Conservation (phyloP, 352 stramenopile species). For the Pythium sp. region DNA sequence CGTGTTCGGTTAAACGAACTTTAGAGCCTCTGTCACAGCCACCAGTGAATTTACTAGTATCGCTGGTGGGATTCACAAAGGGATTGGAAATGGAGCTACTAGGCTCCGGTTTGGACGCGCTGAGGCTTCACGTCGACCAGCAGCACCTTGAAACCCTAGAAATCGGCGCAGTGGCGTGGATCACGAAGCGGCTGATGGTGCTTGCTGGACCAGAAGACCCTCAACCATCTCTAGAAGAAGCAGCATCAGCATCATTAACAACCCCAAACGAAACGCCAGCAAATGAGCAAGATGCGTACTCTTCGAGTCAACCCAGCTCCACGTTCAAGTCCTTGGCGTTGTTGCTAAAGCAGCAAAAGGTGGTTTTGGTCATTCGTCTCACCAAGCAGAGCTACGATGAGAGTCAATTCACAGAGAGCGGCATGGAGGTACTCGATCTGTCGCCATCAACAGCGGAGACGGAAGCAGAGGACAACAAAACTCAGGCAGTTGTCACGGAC, state of each 20-base stretch:
- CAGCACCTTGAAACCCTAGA: not conserved
- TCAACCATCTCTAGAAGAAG: not conserved
- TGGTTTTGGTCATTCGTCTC: constrained; percentile 90
- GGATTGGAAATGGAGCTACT: constrained; percentile 20
- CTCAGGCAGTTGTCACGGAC: constrained; percentile 45
- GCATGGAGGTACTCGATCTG: constrained; percentile 91
- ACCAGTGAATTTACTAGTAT: constrained; percentile 1
- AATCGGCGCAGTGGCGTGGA: constrained; percentile 2
- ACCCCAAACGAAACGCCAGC: not conserved
- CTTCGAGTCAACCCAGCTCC: not conserved
- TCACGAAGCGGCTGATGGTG: constrained; percentile 28
- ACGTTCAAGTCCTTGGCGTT: not conserved
- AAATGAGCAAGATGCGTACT: not conserved
- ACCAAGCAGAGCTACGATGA: constrained; percentile 93
- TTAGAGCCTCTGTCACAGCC: not conserved
- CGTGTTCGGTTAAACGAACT: constrained; percentile 9
- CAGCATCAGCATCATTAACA: not conserved
- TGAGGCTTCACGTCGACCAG: not conserved
- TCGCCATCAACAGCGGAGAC: constrained; percentile 47
- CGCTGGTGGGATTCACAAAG: constrained; percentile 23
- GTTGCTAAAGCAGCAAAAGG: constrained; percentile 50
- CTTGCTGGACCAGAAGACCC: constrained; percentile 7
- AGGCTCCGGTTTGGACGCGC: constrained; percentile 2
- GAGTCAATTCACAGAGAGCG: constrained; percentile 65
- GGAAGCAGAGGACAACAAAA: constrained; percentile 64